Evolutionary conservation across 169 alveolate genomes (phyloP), one percentile per base, ranked within the genome.

Genomic region (Eimeria praecox): DNA sequence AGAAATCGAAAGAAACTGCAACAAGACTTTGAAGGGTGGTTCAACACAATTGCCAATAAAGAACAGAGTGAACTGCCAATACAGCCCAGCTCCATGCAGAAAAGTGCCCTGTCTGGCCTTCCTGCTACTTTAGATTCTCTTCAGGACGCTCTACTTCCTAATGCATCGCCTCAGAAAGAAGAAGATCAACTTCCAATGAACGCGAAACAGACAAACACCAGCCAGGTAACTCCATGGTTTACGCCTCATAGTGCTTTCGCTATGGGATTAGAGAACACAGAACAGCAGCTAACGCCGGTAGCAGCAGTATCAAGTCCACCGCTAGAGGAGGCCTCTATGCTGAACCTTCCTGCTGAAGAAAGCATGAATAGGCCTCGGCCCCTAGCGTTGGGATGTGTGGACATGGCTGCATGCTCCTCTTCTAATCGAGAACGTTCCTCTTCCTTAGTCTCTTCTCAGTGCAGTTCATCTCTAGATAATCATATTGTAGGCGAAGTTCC

Each of bases 21-120:
- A 73, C 71, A 90, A 30, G 94, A 91, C 33, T 95, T 95, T 71
- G 96, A 95, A 64, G 54, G 40, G 24, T 95, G 97, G 97, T 91
- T 94, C 97, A 38, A 77, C 49, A 46, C 59, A n/a, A 54, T 83
- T 52, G 91, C 91, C 49, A n/a, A 46, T 40, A 44, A 9, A 80
- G 90, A 46, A 22, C 42, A 46, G 14, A 40, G 22, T 44, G 90
- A n/a, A 42, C 90, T n/a, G 5, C 66, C n/a, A 20, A 22, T 14
- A 46, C 42, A 46, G 14, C 38, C 40, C 64, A n/a, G n/a, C 85
- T 42, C 54, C 54, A 24, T 33, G 27, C 33, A 38, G 12, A 35
- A 38, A 8, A 8, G 18, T 64, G n/a, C 38, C 0, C 8, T 64
- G 22, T 64, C 40, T 22, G 75, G 75, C 22, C 75, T 64, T 40